Evolutionary conservation across 495 filamentous ascomycete species (phyloP), one percentile per base, ranked within the genome.

Genomic region (Xylaria telfairii): DNA sequence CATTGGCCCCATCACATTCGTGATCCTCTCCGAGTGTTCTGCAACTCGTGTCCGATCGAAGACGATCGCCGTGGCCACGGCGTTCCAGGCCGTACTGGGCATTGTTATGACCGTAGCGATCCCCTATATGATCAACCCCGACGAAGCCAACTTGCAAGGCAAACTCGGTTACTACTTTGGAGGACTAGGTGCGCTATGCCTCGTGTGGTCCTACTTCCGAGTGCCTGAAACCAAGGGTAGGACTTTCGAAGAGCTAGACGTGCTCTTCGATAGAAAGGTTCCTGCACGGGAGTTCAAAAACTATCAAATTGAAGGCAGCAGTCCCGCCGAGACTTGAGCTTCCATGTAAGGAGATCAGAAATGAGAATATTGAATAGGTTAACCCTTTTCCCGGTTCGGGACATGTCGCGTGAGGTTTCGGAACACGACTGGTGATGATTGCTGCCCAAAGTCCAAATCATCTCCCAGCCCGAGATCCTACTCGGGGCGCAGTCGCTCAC

Each of bases 91-190:
- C 0, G 70, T 89, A 0, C 77, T 90, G 44, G 87, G 87, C 1
- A 90, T 91, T 51, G 79, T 84, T 12, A 90, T 89, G 81, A 89
- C 87, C 6, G 84, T 92, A 15, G 86, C 86, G 0, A 88, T 91
- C 60, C 89, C 89, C 0, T 90, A 92, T 69, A 87, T 91, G 85
- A 85, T 92, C 54, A 92, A 91, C 70, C 87, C 89, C 1, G 86
- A 90, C 57, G 81, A 88, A 32, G 90, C 84, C 28, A 87, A 92
- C 69, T 81, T 90, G 80, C 83, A 85, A 62, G 89, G 89, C 1
- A 91, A 92, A 75, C 80, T 90, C 0, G 90, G 90, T 0, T 92
- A 92, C 73, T 88, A 92, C 75, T 92, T 89, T 75, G 89, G 87
- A 17, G 89, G 87, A 0, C 73, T 89, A 4, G 85, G 84, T 2